These are phyloP conservation scores for Colletotrichum sojae DNA, from an alignment of 2,329 filamentous ascomycete species.

Conservation along the genomic window DNA sequence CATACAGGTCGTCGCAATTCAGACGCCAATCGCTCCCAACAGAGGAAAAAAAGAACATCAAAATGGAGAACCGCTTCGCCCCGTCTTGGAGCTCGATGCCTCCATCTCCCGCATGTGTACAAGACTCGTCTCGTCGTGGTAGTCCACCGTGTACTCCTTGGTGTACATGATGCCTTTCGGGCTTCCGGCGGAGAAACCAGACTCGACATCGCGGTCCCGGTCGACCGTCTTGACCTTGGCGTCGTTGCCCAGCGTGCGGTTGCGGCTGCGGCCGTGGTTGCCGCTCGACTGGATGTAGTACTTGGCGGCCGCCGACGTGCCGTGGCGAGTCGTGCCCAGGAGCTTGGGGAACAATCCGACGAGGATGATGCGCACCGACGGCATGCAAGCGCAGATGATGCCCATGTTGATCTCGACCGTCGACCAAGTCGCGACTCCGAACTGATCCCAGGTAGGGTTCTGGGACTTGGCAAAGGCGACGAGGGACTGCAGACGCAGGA, in stretches of 20 bases:
- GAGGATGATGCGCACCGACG: constrained; percentile 52
- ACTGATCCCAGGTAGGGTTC: constrained; percentile 54
- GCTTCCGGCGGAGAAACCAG: constrained; percentile 4
- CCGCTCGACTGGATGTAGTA: constrained; percentile 36
- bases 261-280: constrained; percentile 39
- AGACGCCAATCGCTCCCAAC: constrained; percentile 1
- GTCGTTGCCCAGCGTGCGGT: constrained; percentile 32
- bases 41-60: constrained; percentile 2
- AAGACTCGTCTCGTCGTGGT: constrained; percentile 50
- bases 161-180: constrained; percentile 50
- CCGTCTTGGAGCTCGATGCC: constrained; percentile 31
- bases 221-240: constrained; percentile 33
- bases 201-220: constrained; percentile 4
- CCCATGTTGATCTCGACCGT: constrained; percentile 56
- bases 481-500: constrained; percentile 53
- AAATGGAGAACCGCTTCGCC: constrained; percentile 30
- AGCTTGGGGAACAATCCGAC: constrained; percentile 56
- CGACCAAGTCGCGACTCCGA: constrained; percentile 52
- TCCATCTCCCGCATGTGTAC: constrained; percentile 48
- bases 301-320: constrained; percentile 27
- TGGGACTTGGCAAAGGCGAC: constrained; percentile 48
- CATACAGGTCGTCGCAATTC: constrained; percentile 18
- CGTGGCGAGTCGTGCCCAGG: constrained; percentile 45
- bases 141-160: constrained; percentile 54
- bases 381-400: constrained; percentile 56